Evolutionary conservation across 108 stramenopile species (phyloP).

Genomic region (Cyclotella baltica): DNA sequence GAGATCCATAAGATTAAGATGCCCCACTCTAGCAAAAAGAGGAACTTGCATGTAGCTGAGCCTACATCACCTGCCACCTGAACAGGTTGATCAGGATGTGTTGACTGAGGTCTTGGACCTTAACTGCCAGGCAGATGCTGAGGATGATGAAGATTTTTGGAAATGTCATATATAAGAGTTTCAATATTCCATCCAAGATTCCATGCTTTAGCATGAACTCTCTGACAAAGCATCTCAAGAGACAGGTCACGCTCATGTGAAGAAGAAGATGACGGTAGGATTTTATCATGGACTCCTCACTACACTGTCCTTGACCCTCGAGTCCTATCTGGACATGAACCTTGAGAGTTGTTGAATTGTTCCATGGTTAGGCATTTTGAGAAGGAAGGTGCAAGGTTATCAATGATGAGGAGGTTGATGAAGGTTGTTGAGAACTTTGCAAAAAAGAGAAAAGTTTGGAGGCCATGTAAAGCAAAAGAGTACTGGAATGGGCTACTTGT

Average conservation of each 20-base stretch:
- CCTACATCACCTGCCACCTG: too few species aligned
- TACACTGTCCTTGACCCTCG: neutral
- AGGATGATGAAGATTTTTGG: conserved; percentile 28
- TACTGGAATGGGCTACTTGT: conserved; percentile 8
- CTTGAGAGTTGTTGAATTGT: neutral
- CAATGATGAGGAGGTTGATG: neutral
- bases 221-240: too few species aligned
- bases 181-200: too few species aligned
- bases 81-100: too few species aligned
- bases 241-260: too few species aligned
- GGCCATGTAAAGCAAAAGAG: neutral
- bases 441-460: neutral
- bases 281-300: neutral
- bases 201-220: too few species aligned
- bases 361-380: neutral
- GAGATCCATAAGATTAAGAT: neutral
- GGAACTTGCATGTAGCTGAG: too few species aligned
- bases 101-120: too few species aligned
- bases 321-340: neutral
- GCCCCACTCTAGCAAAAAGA: too few species aligned
- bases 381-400: neutral
- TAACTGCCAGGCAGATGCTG: too few species aligned
- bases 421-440: conserved; percentile 2
- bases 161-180: too few species aligned
- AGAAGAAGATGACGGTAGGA: neutral